Conservation (phyloP, 1,284 basidiomycete genomes). For the Cystobasidium pallidum region DNA sequence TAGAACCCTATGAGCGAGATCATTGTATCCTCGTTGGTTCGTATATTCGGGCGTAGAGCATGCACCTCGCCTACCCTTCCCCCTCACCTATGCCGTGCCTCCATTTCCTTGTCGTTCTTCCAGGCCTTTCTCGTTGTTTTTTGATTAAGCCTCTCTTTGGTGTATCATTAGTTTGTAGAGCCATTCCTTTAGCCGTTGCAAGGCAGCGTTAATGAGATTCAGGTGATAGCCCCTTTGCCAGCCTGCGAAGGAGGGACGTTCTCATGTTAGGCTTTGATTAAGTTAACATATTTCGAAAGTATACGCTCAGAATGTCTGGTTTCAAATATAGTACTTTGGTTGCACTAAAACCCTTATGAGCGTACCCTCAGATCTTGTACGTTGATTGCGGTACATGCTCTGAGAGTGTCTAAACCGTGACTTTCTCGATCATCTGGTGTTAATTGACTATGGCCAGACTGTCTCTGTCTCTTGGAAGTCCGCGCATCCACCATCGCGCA, state of each 20-base stretch:
- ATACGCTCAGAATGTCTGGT: too few species aligned
- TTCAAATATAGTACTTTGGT: too few species aligned
- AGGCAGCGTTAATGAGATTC: background rate
- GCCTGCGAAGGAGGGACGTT: too few species aligned
- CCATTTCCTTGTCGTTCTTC: background rate
- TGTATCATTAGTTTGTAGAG: conserved; percentile 20
- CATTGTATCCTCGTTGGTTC: conserved; percentile 56
- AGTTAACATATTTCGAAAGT: too few species aligned
- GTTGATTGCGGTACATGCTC: too few species aligned
- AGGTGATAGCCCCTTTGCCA: too few species aligned
- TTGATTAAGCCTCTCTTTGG: background rate
- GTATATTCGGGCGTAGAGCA: conserved; percentile 18
- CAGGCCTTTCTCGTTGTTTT: conserved; percentile 17
- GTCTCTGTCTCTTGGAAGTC: background rate
- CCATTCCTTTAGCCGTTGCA: conserved; percentile 2
- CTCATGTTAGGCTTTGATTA: too few species aligned
- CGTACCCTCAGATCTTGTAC: too few species aligned
- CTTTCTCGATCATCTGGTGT: too few species aligned
- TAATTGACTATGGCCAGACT: background rate
- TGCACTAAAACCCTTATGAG: too few species aligned
- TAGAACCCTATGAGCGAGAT: conserved; percentile 63
- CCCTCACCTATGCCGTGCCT: background rate
- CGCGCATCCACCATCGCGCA: background rate
- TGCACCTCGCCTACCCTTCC: background rate
- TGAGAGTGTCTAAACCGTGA: too few species aligned